Conservation (phyloP, 495 filamentous ascomycete species). For the Chaetomium fimeti region DNA sequence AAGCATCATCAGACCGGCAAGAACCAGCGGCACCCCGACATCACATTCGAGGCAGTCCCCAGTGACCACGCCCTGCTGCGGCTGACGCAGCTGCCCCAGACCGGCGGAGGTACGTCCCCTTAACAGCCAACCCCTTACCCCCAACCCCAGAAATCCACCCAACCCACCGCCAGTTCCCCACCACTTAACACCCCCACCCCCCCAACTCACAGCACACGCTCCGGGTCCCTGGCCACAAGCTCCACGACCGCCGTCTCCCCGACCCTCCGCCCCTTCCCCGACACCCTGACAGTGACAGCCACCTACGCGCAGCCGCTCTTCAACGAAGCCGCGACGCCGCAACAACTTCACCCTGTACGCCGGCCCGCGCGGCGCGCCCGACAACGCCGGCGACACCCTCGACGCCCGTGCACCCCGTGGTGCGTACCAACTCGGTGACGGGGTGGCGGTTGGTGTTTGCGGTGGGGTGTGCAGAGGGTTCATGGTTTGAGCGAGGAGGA, state of each 20-base stretch:
- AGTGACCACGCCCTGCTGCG: conserved; percentile 64
- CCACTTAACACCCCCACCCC: background rate
- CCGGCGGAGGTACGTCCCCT: conserved; percentile 60
- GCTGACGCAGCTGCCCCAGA: conserved; percentile 62
- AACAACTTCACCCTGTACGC: conserved; percentile 58
- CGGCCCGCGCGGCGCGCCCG: conserved; percentile 60
- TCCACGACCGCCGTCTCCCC: conserved; percentile 71
- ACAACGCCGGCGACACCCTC: conserved; percentile 64
- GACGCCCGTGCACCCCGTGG: conserved; percentile 66
- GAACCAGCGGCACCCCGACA: conserved; percentile 64
- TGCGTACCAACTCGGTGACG: conserved; percentile 80
- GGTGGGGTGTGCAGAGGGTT: conserved; percentile 62
- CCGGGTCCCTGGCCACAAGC: conserved; percentile 74
- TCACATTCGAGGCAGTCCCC: conserved; percentile 64
- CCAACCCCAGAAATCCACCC: no score
- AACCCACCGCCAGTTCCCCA: no score
- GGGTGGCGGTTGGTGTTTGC: conserved; percentile 75
- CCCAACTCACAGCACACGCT: conserved; percentile 58
- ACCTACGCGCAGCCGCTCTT: conserved; percentile 64
- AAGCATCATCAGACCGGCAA: conserved; percentile 43
- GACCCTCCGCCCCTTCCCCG: conserved; percentile 64
- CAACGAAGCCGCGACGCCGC: conserved; percentile 53
- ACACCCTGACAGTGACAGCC: conserved; percentile 64
- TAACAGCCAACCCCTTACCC: no score
- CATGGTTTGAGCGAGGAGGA: conserved; percentile 67